Evolutionary conservation across 768 basidiomycete genomes (phyloP).

Genomic region (Imleria badia): DNA sequence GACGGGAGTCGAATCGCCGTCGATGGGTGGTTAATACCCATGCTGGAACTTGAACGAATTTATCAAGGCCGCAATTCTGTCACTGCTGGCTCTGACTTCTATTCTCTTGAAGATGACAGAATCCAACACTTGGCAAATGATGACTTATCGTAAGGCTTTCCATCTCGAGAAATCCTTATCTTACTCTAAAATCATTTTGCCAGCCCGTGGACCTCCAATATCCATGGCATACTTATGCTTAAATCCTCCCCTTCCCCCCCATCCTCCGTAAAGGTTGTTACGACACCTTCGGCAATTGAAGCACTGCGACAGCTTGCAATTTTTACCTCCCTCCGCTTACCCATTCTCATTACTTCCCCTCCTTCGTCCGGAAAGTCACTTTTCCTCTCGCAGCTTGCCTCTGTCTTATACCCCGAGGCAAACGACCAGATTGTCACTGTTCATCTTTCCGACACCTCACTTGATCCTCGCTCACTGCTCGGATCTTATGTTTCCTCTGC

Average conservation of each 20-base stretch:
- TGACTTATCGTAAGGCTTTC: conserved; percentile 53
- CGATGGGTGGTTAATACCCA: conserved; percentile 84
- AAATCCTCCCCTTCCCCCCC: conserved; percentile 39
- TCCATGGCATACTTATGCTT: conserved; percentile 68
- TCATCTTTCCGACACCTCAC: conserved; percentile 91
- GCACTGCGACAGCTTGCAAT: conserved; percentile 64
- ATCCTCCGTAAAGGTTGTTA: conserved; percentile 46
- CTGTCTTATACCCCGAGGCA: conserved; percentile 54
- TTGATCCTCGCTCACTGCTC: conserved; percentile 90
- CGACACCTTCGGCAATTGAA: conserved; percentile 58
- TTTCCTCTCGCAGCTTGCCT: conserved; percentile 73
- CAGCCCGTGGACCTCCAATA: conserved; percentile 57
- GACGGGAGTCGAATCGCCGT: conserved; percentile 46
- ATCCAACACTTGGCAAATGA: conserved; percentile 38
- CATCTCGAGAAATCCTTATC: neutral
- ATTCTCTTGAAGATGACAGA: conserved; percentile 36
- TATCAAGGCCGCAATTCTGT: conserved; percentile 48
- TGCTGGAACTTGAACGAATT: conserved; percentile 65
- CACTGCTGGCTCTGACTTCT: conserved; percentile 47
- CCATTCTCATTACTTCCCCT: conserved; percentile 79
- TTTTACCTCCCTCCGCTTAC: conserved; percentile 65
- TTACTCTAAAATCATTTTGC: conserved; percentile 13
- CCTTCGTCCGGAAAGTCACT: conserved; percentile 89
- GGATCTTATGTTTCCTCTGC: conserved; percentile 92
- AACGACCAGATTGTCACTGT: conserved; percentile 78